Evolutionary conservation across 192 early-diverging fungal species (phyloP), one percentile per base, ranked within the genome.

Genomic region (Coemansia javaensis): DNA sequence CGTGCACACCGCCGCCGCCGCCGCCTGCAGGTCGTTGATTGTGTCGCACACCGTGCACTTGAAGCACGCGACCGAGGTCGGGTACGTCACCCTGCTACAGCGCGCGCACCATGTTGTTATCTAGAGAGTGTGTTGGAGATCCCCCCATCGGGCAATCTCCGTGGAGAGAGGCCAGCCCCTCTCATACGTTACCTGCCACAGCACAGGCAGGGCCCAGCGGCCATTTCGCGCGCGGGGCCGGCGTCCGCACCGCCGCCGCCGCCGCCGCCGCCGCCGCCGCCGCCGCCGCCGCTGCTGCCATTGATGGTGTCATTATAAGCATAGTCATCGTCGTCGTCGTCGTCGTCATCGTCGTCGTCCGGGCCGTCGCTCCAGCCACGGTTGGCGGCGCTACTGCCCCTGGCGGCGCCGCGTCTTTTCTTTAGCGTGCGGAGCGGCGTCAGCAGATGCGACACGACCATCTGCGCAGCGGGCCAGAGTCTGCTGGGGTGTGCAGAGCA

Each of bases 21-120:
- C n/a, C 1, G 48, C 50, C 13, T 22, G 30, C 18, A 88, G 50
- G 39, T 90, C 85, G 58, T 90, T 90, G 44, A 90, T 79, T 1
- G 90, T 90, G 25, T 91, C 86, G 75, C 94, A 97, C 8, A 92
- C 86, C 7, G 91, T 90, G 69, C 94, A 97, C 32, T 86, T 78
- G 62, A 93, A 97, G 53, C 89, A 87, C 17, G 61, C 24, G 2
- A 64, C 68, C 1, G 51, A 36, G 9, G 22, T 43, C 1, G 68
- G 68, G 15, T 51, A 64, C 16, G 47, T 32, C 17, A 64, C 61
- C 25, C 60, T 64, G 39, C 53, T 48, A 48, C 32, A 14, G 13
- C n/a, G n/a, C n/a, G n/a, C n/a, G n/a, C n/a, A n/a, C n/a, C n/a
- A n/a, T n/a, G n/a, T n/a, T n/a, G n/a, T n/a, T n/a, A n/a, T n/a